Base-by-base conservation (phyloP, 2,329 filamentous ascomycete genomes). In the Cadophora gregata region DNA sequence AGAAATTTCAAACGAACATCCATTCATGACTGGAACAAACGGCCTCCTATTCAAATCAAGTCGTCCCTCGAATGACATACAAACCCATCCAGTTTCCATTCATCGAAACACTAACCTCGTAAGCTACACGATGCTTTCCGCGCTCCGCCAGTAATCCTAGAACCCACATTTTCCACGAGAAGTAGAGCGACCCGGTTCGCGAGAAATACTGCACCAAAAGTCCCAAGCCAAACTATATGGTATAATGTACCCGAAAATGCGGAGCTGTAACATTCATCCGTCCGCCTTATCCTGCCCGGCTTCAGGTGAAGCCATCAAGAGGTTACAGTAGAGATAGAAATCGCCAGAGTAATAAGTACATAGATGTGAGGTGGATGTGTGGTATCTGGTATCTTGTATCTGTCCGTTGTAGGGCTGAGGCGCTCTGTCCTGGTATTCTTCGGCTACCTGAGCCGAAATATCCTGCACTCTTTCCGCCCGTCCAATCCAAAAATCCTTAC, bases 91-190 rank as follows among this genome's bases (percentile, higher is more conserved):
- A 47, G 21, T 10, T 6, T 47, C 42, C 42, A 45, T 8, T 21
- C n/a, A 47, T 21, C 19, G 19, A 36, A 21, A 21, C 19, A 16
- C 1, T 14, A 19, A 27, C 9, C 6, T 14, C 19, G n/a, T n/a
- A 38, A 60, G 45, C 56, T 27, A 21, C 47, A 47, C 25, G 27
- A 53, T 58, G 50, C 62, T 66, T 62, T 61, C 62, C 24, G 53
- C 53, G 53, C 53, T 42, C 59, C 27, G 27, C 25, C 50, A 47
- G 27, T 36, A n/a, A 27, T 16, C 47, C 33, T 31, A 19, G 19
- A 42, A 12, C 38, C 31, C 38, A 42, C 1, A 42, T 16, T 16
- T 42, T 19, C 38, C 1, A 42, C 10, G n/a, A 42, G 38, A 42
- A 42, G 10, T 4, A 16, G 19, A 42, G 2, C 38, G 38, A 16